Evolutionary conservation across 2,329 filamentous ascomycete genomes (phyloP), one percentile per base, ranked within the genome.

Genomic region (Elsinoe australis): DNA sequence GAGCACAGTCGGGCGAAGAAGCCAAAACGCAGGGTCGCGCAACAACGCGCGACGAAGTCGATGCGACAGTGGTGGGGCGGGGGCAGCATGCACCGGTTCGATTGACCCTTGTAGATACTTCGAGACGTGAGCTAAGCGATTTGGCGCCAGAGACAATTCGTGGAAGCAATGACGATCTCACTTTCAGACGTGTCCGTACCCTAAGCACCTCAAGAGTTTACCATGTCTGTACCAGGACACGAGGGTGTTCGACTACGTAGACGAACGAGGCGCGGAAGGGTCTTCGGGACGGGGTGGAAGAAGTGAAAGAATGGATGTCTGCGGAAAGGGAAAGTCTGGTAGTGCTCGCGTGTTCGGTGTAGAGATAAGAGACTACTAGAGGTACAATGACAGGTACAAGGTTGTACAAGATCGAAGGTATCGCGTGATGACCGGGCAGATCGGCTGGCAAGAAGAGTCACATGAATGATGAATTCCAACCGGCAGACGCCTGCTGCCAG

Each of bases 321-420:
- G n/a, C n/a, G n/a, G n/a, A n/a, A n/a, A n/a, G n/a, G n/a, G n/a
- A n/a, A n/a, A n/a, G n/a, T n/a, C n/a, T n/a, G n/a, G n/a, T n/a
- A 44, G 22, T 18, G 39, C 24, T 44, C 39, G 39, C 39, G 39
- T 44, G 39, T 24, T 44, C 24, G n/a, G 5, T 18, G 12, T 10
- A 29, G 12, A 12, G 26, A 29, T 24, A 44, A 19, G 26, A 5
- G 19, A 14, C 19, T 10, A 19, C 18, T 10, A 12, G 33, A 15
- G 14, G 33, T 12, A 17, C 14, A 36, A 21, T 10, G 14, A 17
- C 33, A 14, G 14, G 12, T 15, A 19, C 18, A 15, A 28, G 39
- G 39, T n/a, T n/a, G n/a, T 44, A 44, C 39, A 12, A 29, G 39
- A 44, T 44, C 39, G 39, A 44, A 44, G 17, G 39, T 44, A 44